Percentiles rank a stretch among this genome's conserved stretches.
phyloP scores from a whole-genome alignment of 148 eudicot genomes.

The Camellia lanceoleosa region DNA sequence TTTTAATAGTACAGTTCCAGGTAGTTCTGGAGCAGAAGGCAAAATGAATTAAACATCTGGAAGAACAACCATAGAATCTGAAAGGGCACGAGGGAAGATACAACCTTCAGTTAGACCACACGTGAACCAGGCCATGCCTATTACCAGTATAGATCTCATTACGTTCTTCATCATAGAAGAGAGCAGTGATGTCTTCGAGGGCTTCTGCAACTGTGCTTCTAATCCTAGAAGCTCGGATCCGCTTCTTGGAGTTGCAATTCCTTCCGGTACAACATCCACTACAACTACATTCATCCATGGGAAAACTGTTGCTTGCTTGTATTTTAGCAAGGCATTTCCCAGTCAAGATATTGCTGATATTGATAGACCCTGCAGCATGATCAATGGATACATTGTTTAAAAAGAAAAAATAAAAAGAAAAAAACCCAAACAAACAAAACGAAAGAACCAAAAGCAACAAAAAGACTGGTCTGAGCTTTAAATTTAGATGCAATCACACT shows the following conservation, averaged over 20 bases:
- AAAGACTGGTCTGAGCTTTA: not conserved
- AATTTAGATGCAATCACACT: not conserved
- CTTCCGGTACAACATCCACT: slow-evolving; percentile 29
- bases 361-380: slow-evolving; percentile 87
- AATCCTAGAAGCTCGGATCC: slow-evolving; percentile 37
- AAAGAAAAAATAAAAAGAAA: not conserved
- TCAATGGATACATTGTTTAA: slow-evolving; percentile 1
- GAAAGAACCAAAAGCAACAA: not conserved
- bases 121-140: slow-evolving; percentile 81
- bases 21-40: not conserved
- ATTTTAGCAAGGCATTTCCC: slow-evolving; percentile 98
- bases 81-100: slow-evolving; percentile 1
- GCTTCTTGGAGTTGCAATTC: slow-evolving; percentile 53
- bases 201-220: slow-evolving; percentile 81
- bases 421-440: not conserved
- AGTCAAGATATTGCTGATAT: slow-evolving; percentile 89
- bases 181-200: slow-evolving; percentile 89
- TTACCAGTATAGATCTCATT: slow-evolving; percentile 96
- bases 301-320: slow-evolving; percentile 49
- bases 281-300: slow-evolving; percentile 38
- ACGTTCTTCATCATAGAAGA: slow-evolving; percentile 93
- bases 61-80: not conserved
- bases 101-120: slow-evolving; percentile 84
- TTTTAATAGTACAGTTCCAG: slow-evolving; percentile 6
- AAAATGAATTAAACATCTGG: slow-evolving; percentile 3